Percentiles rank a stretch among this genome's conserved stretches.
These are phyloP conservation scores for Amanita exitialis DNA, from an alignment of 768 basidiomycete species.

Conservation along the genomic window DNA sequence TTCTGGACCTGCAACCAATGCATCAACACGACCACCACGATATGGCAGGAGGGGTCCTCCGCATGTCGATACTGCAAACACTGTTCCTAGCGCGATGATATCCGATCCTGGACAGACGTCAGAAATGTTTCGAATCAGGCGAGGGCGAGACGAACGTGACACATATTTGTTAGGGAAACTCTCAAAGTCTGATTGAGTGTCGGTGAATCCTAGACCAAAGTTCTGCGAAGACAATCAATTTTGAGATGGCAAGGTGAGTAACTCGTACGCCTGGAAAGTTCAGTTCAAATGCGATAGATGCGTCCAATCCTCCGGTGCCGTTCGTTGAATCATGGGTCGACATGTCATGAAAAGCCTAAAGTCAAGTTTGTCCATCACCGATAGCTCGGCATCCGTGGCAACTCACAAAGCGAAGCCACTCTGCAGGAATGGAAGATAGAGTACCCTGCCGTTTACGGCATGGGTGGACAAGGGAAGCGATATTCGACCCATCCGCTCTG, in stretches of 20 bases:
- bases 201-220: constrained; percentile 34
- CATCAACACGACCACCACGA: constrained; percentile 32
- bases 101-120: constrained; percentile 27
- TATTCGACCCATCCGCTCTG: constrained; percentile 21
- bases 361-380: not conserved
- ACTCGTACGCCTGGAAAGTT: constrained; percentile 27
- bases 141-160: constrained; percentile 23
- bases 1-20: constrained; percentile 22
- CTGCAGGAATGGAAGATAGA: constrained; percentile 24
- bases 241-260: not conserved
- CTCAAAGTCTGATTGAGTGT: constrained; percentile 31
- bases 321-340: constrained; percentile 33
- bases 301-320: constrained; percentile 41
- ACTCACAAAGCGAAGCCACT: constrained; percentile 30
- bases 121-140: not conserved
- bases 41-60: constrained; percentile 35
- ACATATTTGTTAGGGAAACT: constrained; percentile 32
- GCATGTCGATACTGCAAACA: constrained; percentile 28
- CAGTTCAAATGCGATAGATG: constrained; percentile 38
- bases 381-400: too few species aligned
- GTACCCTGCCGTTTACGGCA: constrained; percentile 18
- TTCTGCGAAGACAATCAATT: constrained; percentile 22
- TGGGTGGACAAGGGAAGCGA: constrained; percentile 19
- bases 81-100: constrained; percentile 28
- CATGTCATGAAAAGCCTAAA: constrained; percentile 41